A percentile compares a stretch with the other conserved stretches of the same genome.
These are phyloP conservation scores for Aspergillus sergii DNA, from an alignment of 2,329 filamentous ascomycete genomes.

Conservation along the genomic window DNA sequence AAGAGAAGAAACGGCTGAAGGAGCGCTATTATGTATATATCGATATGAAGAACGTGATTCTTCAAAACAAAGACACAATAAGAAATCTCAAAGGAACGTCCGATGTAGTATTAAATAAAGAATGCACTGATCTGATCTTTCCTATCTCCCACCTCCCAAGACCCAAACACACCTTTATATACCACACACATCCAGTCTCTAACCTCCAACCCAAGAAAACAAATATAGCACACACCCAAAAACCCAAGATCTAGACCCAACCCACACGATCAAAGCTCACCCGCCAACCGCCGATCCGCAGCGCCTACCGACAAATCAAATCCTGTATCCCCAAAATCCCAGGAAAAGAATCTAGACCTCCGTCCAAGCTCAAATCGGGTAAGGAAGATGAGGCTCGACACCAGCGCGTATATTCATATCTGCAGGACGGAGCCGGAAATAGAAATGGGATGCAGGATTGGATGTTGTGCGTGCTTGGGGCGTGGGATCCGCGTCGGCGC, in stretches of 20 bases:
- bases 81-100: background rate
- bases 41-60: background rate
- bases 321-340: background rate
- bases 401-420: background rate
- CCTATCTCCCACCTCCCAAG: background rate
- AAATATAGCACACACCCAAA: background rate
- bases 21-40: background rate
- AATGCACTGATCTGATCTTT: background rate
- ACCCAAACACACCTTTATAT: background rate
- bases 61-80: background rate
- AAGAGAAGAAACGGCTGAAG: background rate
- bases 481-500: background rate
- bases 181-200: background rate
- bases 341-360: background rate
- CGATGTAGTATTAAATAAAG: background rate
- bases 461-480: background rate
- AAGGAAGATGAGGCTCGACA: background rate
- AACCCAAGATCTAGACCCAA: background rate
- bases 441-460: background rate
- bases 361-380: background rate
- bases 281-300: background rate
- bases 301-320: background rate
- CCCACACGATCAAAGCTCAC: background rate
- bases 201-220: background rate
- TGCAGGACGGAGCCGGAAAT: background rate